phyloP scores from a whole-genome alignment of 345 rosid species.

The Citrus medica region DNA sequence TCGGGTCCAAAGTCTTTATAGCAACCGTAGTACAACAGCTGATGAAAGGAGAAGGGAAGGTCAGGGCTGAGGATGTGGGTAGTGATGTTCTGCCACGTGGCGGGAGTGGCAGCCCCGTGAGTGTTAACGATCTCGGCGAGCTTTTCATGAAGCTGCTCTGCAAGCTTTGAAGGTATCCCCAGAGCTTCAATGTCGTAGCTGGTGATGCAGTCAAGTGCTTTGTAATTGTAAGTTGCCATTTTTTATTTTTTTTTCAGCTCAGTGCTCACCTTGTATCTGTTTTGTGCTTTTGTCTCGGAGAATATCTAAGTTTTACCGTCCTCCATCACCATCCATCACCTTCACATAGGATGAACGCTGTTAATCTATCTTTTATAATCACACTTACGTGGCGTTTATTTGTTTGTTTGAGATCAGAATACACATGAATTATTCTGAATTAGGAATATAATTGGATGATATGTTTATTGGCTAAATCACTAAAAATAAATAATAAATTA shows the following conservation, averaged over 20 bases:
- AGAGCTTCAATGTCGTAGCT: slow-evolving; percentile 52
- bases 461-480: no score
- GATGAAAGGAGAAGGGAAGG: slow-evolving; percentile 86
- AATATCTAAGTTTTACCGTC: no score
- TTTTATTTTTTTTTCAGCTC: not conserved
- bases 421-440: no score
- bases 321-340: no score
- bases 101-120: slow-evolving; percentile 41
- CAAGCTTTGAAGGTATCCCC: slow-evolving; percentile 42
- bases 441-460: no score
- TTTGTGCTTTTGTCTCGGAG: not conserved
- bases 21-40: slow-evolving; percentile 83
- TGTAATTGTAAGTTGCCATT: slow-evolving; percentile 46
- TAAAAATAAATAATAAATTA: no score
- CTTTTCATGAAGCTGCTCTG: slow-evolving; percentile 38
- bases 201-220: slow-evolving; percentile 47
- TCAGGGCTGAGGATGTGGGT: slow-evolving; percentile 51
- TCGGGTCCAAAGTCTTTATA: slow-evolving; percentile 76
- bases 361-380: no score
- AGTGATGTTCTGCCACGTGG: slow-evolving; percentile 59
- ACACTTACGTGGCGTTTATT: no score
- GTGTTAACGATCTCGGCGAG: slow-evolving; percentile 35
- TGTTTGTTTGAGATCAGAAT: no score
- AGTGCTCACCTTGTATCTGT: no score
- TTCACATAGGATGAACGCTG: no score